Evolutionary conservation across 2,329 filamentous ascomycete genomes (phyloP).

Genomic region (Nannizzia gypsea): DNA sequence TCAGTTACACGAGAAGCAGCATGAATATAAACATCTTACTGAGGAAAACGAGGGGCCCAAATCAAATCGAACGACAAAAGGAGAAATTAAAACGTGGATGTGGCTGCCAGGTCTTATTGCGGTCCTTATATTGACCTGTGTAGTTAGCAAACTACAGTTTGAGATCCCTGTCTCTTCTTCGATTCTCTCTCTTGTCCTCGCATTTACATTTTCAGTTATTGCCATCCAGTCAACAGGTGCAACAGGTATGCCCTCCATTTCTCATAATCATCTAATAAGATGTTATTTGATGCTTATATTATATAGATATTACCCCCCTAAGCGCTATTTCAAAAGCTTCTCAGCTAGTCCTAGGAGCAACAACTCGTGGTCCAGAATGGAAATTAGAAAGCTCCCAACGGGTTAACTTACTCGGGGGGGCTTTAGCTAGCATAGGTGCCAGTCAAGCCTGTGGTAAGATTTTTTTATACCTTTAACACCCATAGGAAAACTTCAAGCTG

Average conservation of each 20-base stretch:
- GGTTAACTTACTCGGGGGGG: conserved; percentile 54
- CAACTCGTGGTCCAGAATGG: conserved; percentile 37
- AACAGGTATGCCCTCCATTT: conserved; percentile 9
- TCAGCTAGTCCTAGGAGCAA: conserved; percentile 55
- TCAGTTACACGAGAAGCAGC: not conserved
- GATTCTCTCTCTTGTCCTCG: conserved; percentile 6
- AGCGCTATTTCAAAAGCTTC: conserved; percentile 58
- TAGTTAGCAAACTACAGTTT: conserved; percentile 6
- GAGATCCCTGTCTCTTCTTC: conserved; percentile 6
- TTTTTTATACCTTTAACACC: conserved; percentile 19
- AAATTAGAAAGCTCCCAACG: conserved; percentile 43
- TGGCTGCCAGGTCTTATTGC: conserved; percentile 9
- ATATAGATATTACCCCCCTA: conserved; percentile 48
- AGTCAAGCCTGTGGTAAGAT: conserved; percentile 10
- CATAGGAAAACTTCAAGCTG: conserved; percentile 23
- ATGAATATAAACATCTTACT: conserved; percentile 4
- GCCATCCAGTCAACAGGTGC: conserved; percentile 15
- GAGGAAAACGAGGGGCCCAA: conserved; percentile 3
- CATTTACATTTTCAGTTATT: conserved; percentile 10
- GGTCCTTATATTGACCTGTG: conserved; percentile 7
- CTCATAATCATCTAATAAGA: not conserved
- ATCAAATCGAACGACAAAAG: not conserved
- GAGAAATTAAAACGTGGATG: conserved; percentile 9
- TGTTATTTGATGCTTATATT: not conserved
- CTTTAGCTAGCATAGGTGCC: conserved; percentile 8